Base-by-base conservation (phyloP, 2,329 filamentous ascomycete species). In the Penicillium thymicola region DNA sequence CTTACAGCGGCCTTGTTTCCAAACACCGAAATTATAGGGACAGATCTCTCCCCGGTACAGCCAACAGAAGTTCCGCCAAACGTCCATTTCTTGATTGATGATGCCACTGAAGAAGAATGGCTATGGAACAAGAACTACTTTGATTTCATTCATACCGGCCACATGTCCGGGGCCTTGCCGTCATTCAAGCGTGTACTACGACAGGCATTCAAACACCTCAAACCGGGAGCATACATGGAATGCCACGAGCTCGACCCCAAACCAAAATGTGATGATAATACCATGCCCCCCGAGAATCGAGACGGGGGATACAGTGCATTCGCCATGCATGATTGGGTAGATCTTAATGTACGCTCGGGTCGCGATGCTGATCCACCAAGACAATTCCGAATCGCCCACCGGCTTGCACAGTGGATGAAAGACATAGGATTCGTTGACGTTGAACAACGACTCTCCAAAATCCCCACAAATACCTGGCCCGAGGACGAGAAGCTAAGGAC, bases 61-160 rank as follows among this genome's bases (percentile, higher is more conserved):
- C 85, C 86, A 2, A 75, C 75, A 5, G 78, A 82, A 46, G 86
- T 90, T 0, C 88, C 89, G 0, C 81, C 83, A 18, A 92, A 92
- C 60, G 86, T 91, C 14, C 83, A 85, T 59, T 92, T 92, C 62
- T 85, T 85, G 58, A 81, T 92, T 44, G 88, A 91, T 67, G 88
- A 92, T 65, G 79, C 80, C 67, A 79, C 81, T 4, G 83, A 85
- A 66, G 76, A 79, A 1, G 81, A 88, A 54, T 86, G 84, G 84
- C 74, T 82, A 73, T 67, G 83, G 73, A 74, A 78, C 5, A 65
- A 74, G 0, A 64, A 78, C 54, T 65, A 78, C 61, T 79, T 86
- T 64, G 84, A 87, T 70, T 81, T 82, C 57, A 79, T 88, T 55
- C 85, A 87, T 70, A 79, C 82, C 2, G 79, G 82, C 43, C 75